These are phyloP conservation scores for Nelumbo lutea DNA, from an alignment of 164 flowering plant genomes.

Conservation along the genomic window DNA sequence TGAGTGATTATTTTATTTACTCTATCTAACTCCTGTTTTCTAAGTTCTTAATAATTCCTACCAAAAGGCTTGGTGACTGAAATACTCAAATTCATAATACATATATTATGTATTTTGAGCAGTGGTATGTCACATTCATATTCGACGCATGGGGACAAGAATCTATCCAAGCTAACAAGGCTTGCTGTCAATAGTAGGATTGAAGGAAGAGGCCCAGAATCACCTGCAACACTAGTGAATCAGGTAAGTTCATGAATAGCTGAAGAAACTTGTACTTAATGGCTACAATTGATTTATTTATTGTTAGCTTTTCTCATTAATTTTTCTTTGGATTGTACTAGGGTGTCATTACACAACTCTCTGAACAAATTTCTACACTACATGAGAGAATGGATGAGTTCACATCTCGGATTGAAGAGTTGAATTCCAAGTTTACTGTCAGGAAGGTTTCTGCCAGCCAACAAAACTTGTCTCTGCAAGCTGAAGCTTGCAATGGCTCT, in stretches of 20 bases:
- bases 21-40: no score
- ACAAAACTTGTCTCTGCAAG: constrained; percentile 54
- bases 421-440: constrained; percentile 54
- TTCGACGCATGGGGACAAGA: constrained; percentile 68
- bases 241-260: constrained; percentile 39
- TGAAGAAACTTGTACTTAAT: neutral
- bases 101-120: constrained; percentile 11
- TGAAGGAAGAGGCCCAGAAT: constrained; percentile 46
- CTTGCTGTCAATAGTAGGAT: constrained; percentile 34
- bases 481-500: constrained; percentile 79
- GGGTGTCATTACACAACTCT: constrained; percentile 74
- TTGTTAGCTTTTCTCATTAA: neutral
- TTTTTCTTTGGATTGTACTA: constrained; percentile 19
- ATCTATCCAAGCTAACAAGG: constrained; percentile 41
- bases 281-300: neutral
- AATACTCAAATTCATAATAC: neutral
- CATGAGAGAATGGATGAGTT: constrained; percentile 93
- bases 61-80: neutral
- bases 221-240: constrained; percentile 35
- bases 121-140: constrained; percentile 85
- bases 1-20: no score
- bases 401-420: constrained; percentile 70
- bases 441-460: constrained; percentile 48
- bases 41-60: no score
- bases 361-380: constrained; percentile 84